Evolutionary conservation across 345 rosid species (phyloP).

Genomic region (Dovyalis caffra): DNA sequence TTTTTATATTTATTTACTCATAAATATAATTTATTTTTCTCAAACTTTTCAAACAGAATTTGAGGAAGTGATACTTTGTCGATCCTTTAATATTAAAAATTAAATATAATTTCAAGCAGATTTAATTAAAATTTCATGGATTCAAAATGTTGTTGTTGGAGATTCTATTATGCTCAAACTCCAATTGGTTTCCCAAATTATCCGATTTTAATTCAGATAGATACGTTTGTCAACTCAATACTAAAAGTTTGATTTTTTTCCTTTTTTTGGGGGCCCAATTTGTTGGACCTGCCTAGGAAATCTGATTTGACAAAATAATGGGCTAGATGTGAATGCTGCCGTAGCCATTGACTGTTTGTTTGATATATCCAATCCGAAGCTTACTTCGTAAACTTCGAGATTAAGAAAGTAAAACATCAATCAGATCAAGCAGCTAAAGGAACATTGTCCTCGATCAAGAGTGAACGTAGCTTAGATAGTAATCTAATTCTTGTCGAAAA

Average conservation of each 20-base stretch:
- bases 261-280: neutral
- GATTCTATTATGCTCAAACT: neutral
- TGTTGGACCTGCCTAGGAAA: neutral
- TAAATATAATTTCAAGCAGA: too few species aligned
- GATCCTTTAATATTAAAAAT: too few species aligned
- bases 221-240: neutral
- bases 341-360: too few species aligned
- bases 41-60: too few species aligned
- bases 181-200: neutral
- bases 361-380: neutral
- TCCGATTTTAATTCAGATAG: neutral
- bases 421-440: neutral
- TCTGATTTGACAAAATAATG: neutral
- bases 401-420: neutral
- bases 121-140: too few species aligned
- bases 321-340: too few species aligned
- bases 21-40: too few species aligned
- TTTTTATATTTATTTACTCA: too few species aligned
- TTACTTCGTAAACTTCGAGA: neutral
- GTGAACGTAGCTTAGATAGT: neutral
- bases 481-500: neutral
- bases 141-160: neutral
- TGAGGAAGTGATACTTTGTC: too few species aligned
- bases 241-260: neutral
- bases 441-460: neutral